Evolutionary conservation across 352 stramenopile genomes (phyloP), one percentile per base, ranked within the genome.

Genomic region (Phytopythium delawarense): DNA sequence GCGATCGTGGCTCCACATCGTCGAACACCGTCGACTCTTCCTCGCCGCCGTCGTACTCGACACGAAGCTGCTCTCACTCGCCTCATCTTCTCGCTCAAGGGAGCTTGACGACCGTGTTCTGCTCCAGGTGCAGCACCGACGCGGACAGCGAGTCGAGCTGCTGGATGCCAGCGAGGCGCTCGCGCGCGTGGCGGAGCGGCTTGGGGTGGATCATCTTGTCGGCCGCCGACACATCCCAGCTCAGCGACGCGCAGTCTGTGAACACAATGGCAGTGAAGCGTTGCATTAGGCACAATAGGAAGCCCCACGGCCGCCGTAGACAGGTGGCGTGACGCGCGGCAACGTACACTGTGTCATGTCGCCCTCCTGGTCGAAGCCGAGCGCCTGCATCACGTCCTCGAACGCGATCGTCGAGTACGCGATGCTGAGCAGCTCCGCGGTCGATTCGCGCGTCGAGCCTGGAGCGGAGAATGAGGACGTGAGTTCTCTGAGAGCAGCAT

Each of bases 101-200:
- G 21, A 90, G 62, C 65, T 87, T 88, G 42, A 87, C 56, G 34
- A 88, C 59, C 20, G 78, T 91, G 65, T 76, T 87, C 66, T 89
- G 77, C 69, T 91, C 81, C 63, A 91, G 69, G 70, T 89, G 79
- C 46, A 91, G 70, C 67, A 91, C 79, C 34, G 81, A 80, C 62
- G 84, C 72, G 39, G 81, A 80, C 53, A 91, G 66, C 45, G 68
- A 83, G 57, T 91, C 78, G 52, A 91, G 77, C 67, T 89, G 79
- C 53, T 80, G 63, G 23, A 91, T 68, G 54, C 81, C 74, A 51
- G 73, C 23, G 35, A 65, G 12, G 65, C 63, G 11, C 46, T 52
- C 7, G 69, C 64, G 39, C 61, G 57, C 59, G 37, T 64, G 73
- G 2, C 52, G 55, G 23, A 81, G 25, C 13, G 78, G 59, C 67